These are phyloP conservation scores for Dryas drummondii DNA, from an alignment of 306 rosid species.

Conservation along the genomic window DNA sequence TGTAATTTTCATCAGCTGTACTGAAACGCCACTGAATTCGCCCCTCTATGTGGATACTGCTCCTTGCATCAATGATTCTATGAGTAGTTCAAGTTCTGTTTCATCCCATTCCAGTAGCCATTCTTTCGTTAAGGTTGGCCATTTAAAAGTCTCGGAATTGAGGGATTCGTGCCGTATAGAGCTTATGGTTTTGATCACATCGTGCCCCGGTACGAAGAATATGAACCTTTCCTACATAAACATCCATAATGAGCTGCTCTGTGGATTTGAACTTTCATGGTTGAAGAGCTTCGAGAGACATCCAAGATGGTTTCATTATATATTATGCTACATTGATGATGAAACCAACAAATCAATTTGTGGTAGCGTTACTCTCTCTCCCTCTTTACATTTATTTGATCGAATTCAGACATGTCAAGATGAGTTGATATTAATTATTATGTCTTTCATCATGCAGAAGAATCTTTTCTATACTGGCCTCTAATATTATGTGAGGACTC, in stretches of 20 bases:
- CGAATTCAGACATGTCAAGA: too few species aligned
- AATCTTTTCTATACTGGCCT: too few species aligned
- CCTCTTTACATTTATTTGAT: too few species aligned
- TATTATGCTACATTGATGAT: neutral
- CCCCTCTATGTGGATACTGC: neutral
- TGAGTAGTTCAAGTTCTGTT: too few species aligned
- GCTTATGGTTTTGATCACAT: neutral
- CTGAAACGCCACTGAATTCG: neutral
- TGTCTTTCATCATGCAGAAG: too few species aligned
- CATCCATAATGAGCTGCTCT: constrained; percentile 8
- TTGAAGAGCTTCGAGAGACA: neutral
- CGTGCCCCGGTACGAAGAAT: neutral
- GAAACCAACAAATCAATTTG: neutral
- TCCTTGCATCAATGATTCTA: neutral
- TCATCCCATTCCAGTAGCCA: too few species aligned
- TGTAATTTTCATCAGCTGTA: constrained; percentile 3
- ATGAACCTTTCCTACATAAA: constrained; percentile 6
- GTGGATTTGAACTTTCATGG: constrained; percentile 30
- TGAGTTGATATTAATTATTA: too few species aligned
- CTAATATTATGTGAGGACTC: too few species aligned
- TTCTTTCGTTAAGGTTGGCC: constrained; percentile 6
- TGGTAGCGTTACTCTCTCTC: too few species aligned
- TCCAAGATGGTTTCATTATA: too few species aligned
- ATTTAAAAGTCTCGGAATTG: neutral
- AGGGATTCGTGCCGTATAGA: neutral